phyloP scores from a whole-genome alignment of 1,284 basidiomycete species.

The Ceratobasidium sp. region DNA sequence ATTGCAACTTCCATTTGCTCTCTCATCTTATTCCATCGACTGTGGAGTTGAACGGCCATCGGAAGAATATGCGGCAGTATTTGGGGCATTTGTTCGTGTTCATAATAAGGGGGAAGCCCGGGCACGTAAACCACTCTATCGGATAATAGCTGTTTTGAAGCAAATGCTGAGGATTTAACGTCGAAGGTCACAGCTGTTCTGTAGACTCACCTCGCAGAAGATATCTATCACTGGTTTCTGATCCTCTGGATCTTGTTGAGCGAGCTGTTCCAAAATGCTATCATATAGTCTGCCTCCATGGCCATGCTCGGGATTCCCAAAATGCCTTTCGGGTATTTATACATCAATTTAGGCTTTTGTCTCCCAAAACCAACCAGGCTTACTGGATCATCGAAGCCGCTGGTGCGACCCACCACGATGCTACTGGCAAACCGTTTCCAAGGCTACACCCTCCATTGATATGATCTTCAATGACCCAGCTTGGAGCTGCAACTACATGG shows the following conservation, averaged over 20 bases:
- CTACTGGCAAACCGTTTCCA: not conserved
- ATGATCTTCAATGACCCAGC: no score
- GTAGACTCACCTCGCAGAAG: conserved; percentile 1
- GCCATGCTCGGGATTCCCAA: conserved; percentile 8
- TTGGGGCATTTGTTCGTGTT: conserved; percentile 13
- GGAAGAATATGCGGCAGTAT: not conserved
- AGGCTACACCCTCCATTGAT: conserved; percentile 15
- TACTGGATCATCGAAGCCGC: conserved; percentile 19
- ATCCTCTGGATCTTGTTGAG: not conserved
- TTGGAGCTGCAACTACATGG: not conserved
- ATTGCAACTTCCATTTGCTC: not conserved
- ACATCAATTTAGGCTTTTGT: not conserved
- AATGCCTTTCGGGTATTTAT: no score
- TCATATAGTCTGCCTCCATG: conserved; percentile 2
- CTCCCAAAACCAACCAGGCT: not conserved
- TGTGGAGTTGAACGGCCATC: not conserved
- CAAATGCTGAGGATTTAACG: not conserved
- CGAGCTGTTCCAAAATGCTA: not conserved
- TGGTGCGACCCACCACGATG: not conserved
- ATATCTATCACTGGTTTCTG: not conserved
- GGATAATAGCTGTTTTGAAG: not conserved
- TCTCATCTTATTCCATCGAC: not conserved
- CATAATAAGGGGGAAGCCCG: no score
- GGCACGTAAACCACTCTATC: conserved; percentile 12
- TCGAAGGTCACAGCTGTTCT: not conserved